Percentiles rank a stretch among this genome's conserved stretches.
phyloP scores from a whole-genome alignment of 1,284 basidiomycete species.

The Puccinia sorghi region DNA sequence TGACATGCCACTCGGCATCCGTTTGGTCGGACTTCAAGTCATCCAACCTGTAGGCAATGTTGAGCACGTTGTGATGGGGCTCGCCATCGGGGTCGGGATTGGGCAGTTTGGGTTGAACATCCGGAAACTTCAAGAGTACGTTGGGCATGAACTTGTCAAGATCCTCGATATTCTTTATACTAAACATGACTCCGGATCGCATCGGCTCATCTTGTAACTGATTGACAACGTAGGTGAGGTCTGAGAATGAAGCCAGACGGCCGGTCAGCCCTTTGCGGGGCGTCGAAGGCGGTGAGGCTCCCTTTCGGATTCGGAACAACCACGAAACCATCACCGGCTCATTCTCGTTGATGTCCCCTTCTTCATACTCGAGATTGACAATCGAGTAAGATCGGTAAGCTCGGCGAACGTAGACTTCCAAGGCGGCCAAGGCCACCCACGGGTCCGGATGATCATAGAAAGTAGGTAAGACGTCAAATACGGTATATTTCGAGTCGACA shows the following conservation, averaged over 20 bases:
- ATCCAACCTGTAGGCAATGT: slow-evolving; percentile 85
- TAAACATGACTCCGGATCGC: slow-evolving; percentile 83
- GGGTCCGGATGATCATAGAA: slow-evolving; percentile 89
- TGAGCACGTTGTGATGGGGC: slow-evolving; percentile 84
- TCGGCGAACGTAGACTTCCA: slow-evolving; percentile 93
- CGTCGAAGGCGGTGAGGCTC: slow-evolving; percentile 70
- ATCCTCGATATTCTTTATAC: slow-evolving; percentile 74
- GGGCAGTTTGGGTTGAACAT: slow-evolving; percentile 50
- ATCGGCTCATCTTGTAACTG: slow-evolving; percentile 77
- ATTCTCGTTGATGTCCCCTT: slow-evolving; percentile 75
- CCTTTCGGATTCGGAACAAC: slow-evolving; percentile 81
- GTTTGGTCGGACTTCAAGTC: slow-evolving; percentile 72
- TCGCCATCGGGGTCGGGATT: slow-evolving; percentile 69
- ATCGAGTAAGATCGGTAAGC: slow-evolving; percentile 95
- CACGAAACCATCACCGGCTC: slow-evolving; percentile 81
- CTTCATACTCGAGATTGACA: slow-evolving; percentile 88
- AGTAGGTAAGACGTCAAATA: slow-evolving; percentile 92
- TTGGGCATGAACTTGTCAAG: slow-evolving; percentile 69
- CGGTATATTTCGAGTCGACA: slow-evolving; percentile 92
- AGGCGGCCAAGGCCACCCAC: slow-evolving; percentile 82
- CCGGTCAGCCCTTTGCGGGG: slow-evolving; percentile 39
- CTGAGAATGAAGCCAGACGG: slow-evolving; percentile 83
- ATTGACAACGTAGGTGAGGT: slow-evolving; percentile 84
- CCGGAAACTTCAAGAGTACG: slow-evolving; percentile 54
- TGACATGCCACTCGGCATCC: slow-evolving; percentile 76